These are phyloP conservation scores for Coniferiporia sulphurascens DNA, from an alignment of 1,284 basidiomycete species.

Conservation along the genomic window DNA sequence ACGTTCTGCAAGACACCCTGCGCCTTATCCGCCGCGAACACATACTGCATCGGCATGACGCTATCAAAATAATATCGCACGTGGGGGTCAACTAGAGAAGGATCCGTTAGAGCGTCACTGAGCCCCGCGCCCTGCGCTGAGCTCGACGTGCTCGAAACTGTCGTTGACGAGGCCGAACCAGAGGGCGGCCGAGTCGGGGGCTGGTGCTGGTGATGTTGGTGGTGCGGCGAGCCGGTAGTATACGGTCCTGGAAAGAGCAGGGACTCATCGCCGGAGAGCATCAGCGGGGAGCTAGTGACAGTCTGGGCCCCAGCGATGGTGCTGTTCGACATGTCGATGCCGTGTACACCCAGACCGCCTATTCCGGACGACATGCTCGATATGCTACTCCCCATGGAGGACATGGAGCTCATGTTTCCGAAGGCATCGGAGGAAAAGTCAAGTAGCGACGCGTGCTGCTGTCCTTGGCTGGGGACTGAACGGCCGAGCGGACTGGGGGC, in stretches of 20 bases:
- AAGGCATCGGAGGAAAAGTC: slow-evolving; percentile 5
- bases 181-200: neutral
- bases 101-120: slow-evolving; percentile 10
- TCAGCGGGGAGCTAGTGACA: slow-evolving; percentile 6
- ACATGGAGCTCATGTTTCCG: neutral
- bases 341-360: neutral
- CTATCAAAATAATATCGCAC: slow-evolving; percentile 29
- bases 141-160: neutral
- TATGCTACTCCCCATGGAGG: neutral
- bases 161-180: neutral
- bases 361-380: neutral
- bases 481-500: neutral
- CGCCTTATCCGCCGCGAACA: slow-evolving; percentile 20
- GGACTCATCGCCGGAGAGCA: slow-evolving; percentile 7
- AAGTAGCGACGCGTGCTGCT: neutral
- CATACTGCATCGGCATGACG: slow-evolving; percentile 28
- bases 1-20: slow-evolving; percentile 21
- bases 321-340: slow-evolving; percentile 2
- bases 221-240: neutral
- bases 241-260: neutral
- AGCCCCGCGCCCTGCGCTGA: neutral
- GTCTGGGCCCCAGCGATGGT: neutral
- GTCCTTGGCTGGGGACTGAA: neutral
- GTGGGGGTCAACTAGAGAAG: slow-evolving; percentile 19
- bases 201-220: neutral